Evolutionary conservation across 2,329 filamentous ascomycete genomes (phyloP), one percentile per base, ranked within the genome.

Genomic region (Phyllosticta ampelicida): DNA sequence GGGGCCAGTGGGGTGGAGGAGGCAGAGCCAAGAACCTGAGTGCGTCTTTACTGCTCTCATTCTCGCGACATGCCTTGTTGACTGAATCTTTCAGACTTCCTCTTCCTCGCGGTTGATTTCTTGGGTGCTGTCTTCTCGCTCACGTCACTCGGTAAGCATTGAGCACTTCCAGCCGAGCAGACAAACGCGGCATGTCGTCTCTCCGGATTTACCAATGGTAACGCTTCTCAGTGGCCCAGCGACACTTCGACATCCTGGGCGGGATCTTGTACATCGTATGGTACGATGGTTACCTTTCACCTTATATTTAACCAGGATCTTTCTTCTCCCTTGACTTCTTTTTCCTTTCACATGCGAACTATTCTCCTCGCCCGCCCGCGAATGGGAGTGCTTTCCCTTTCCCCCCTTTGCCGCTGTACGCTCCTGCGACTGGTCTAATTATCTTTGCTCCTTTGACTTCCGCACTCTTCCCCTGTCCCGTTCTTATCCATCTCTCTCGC

Each of bases 21-120:
- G 83, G 84, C 0, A 75, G 82, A 21, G 82, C 86, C 1, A 74
- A 85, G 28, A 84, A 83, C 0, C 79, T 86, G 57, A 83, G 82
- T 76, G 66, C 60, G 73, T 69, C 1, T 18, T 28, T 1, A 9
- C 30, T 9, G 3, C 16, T 20, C n/a, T 5, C 23, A n/a, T 11
- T 20, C n/a, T 20, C 48, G 5, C 1, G 6, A 44, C 16, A 8
- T 44, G 36, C 3, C 36, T n/a, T 26, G 23, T 11, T 20, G 13
- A 36, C 62, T 65, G 11, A 66, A 50, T 20, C 55, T 20, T 54
- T 20, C 54, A 77, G 77, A 77, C 62, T 80, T 78, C 66, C 69
- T 81, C 13, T 86, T 86, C 62, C 68, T 86, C 2, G 70, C 71
- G 0, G 80, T 85, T 63, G 84, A 86, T 64, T 84, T 78, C 59